phyloP scores from a whole-genome alignment of 148 eudicot genomes.

The Diospyros lotus region DNA sequence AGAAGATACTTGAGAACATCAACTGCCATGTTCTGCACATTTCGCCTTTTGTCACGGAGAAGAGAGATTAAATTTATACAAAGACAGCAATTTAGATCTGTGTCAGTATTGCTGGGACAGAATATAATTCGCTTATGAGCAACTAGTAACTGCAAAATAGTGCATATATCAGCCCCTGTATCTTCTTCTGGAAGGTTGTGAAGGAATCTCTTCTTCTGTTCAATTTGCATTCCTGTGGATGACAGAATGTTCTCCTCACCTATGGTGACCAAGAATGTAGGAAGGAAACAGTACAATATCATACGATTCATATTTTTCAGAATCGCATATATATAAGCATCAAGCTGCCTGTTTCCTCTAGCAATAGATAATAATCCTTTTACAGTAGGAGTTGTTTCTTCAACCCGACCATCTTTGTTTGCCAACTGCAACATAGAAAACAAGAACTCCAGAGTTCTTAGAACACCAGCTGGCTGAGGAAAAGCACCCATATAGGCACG shows the following conservation, averaged over 20 bases:
- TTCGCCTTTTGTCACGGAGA: conserved; percentile 62
- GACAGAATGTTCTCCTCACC: conserved; percentile 79
- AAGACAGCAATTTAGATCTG: conserved; percentile 85
- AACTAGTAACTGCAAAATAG: conserved; percentile 83
- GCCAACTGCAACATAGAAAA: conserved; percentile 96
- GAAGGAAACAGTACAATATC: conserved; percentile 83
- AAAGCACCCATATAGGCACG: conserved; percentile 98
- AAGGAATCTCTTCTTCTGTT: conserved; percentile 34
- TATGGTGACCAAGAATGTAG: conserved; percentile 69
- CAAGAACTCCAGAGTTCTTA: conserved; percentile 85
- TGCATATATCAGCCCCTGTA: conserved; percentile 60
- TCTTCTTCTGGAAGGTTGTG: conserved; percentile 42
- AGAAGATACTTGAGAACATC: conserved; percentile 84
- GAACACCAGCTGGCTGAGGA: conserved; percentile 78
- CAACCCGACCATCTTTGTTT: conserved; percentile 89
- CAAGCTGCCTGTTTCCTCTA: conserved; percentile 90
- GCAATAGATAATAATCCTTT: conserved; percentile 83
- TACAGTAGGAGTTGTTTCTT: conserved; percentile 67
- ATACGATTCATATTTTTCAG: conserved; percentile 86
- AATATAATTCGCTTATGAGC: conserved; percentile 84
- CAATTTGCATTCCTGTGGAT: conserved; percentile 54
- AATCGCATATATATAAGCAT: conserved; percentile 74
- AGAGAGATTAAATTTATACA: conserved; percentile 86
- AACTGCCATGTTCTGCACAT: conserved; percentile 62
- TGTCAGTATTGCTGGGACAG: conserved; percentile 89